Evolutionary conservation across 2,329 filamentous ascomycete genomes (phyloP).

Genomic region (Fusarium pseudograminearum): DNA sequence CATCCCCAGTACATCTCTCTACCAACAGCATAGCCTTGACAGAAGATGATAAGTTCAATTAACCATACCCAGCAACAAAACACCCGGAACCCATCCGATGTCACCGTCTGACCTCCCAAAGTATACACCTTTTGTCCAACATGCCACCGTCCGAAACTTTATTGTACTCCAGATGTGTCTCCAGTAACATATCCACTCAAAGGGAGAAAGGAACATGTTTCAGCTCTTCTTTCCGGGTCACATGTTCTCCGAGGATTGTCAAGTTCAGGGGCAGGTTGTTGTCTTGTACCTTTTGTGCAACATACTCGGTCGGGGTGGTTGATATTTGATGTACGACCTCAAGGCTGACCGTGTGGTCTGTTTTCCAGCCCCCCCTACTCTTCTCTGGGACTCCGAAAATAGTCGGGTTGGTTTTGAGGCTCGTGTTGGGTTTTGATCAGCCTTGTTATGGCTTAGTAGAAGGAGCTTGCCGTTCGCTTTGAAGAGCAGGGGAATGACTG

Average conservation of each 20-base stretch:
- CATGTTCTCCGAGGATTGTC: constrained; percentile 53
- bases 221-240: constrained; percentile 30
- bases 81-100: constrained; percentile 60
- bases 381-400: constrained; percentile 35
- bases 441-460: not conserved
- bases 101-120: constrained; percentile 54
- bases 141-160: constrained; percentile 61
- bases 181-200: constrained; percentile 50
- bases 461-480: not conserved
- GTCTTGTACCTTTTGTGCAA: constrained; percentile 46
- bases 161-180: constrained; percentile 54
- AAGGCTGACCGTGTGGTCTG: constrained; percentile 40
- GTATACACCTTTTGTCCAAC: constrained; percentile 57
- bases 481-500: too few species aligned
- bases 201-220: not conserved
- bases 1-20: not conserved
- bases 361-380: not conserved
- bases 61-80: constrained; percentile 13
- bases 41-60: not conserved
- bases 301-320: constrained; percentile 50
- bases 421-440: not conserved
- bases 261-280: constrained; percentile 49
- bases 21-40: not conserved
- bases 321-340: constrained; percentile 49
- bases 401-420: not conserved